These are phyloP conservation scores for Gonapodya prolifera DNA, from an alignment of 192 early-diverging fungal genomes.

Conservation along the genomic window DNA sequence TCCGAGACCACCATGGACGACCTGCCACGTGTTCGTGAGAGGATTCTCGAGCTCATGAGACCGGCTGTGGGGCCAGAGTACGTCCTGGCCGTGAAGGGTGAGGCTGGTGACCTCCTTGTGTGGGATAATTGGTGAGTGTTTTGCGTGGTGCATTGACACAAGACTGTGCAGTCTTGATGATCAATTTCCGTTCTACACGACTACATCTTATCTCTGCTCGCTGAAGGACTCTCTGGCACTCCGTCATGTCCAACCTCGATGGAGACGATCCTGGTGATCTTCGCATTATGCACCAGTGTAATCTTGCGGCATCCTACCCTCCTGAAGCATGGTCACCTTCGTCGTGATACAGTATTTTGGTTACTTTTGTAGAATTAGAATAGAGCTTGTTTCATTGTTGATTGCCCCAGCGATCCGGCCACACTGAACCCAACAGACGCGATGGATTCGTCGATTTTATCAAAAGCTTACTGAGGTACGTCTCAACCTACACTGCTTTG, in stretches of 20 bases:
- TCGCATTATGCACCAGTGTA: not conserved
- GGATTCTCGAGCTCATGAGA: not conserved
- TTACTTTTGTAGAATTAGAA: too few relatives aligned
- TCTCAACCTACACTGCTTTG: too few relatives aligned
- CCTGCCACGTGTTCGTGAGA: not conserved
- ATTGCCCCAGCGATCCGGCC: too few relatives aligned
- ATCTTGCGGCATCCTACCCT: not conserved
- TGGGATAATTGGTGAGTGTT: constrained; percentile 1
- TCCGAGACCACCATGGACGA: not conserved
- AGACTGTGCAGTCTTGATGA: too few relatives aligned
- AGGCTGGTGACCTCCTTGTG: not conserved
- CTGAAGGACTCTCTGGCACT: not conserved
- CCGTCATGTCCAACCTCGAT: not conserved
- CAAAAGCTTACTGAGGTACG: constrained; percentile 58
- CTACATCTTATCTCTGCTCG: too few relatives aligned
- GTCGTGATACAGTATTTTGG: too few relatives aligned
- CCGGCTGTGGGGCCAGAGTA: not conserved
- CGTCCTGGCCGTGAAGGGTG: not conserved
- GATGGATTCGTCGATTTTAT: constrained; percentile 55
- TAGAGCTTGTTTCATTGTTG: too few relatives aligned
- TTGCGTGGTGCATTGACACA: too few relatives aligned
- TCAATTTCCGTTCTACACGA: too few relatives aligned
- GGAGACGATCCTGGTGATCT: not conserved
- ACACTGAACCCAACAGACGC: too few relatives aligned
- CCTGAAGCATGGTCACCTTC: not conserved